A percentile compares a stretch with the other conserved stretches of the same genome.
These are phyloP conservation scores for Hymenoscyphus fraxineus DNA, from an alignment of 2,329 filamentous ascomycete species.

Conservation along the genomic window DNA sequence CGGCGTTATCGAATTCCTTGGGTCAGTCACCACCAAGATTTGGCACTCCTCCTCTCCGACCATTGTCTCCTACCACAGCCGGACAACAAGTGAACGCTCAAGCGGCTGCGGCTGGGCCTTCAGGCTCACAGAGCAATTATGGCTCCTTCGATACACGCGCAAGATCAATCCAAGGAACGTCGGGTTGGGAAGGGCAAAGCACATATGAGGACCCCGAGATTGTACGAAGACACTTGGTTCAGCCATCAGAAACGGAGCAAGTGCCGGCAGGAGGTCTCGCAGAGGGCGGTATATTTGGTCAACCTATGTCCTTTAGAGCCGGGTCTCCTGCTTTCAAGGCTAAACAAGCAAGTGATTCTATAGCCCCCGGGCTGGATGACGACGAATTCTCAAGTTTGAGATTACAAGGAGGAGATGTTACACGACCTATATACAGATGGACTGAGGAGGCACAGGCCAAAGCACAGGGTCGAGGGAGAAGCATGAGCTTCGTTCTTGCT, in stretches of 20 bases:
- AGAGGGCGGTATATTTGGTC: constrained; percentile 32
- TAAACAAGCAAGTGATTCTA: constrained; percentile 33
- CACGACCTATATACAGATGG: constrained; percentile 93
- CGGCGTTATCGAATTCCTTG: constrained; percentile 74
- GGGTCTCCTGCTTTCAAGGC: constrained; percentile 33
- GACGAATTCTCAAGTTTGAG: constrained; percentile 92
- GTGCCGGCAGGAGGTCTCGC: constrained; percentile 13
- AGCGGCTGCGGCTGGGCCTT: constrained; percentile 3
- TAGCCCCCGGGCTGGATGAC: constrained; percentile 46
- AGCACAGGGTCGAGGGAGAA: constrained; percentile 60
- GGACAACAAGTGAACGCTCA: constrained; percentile 35
- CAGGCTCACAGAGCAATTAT: constrained; percentile 66
- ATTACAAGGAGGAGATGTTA: constrained; percentile 91
- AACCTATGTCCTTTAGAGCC: constrained; percentile 37
- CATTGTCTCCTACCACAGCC: constrained; percentile 55
- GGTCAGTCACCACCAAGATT: constrained; percentile 67
- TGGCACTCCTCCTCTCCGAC: constrained; percentile 58
- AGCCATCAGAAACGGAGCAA: constrained; percentile 53
- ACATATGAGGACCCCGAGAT: constrained; percentile 88
- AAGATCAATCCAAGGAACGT: constrained; percentile 41
- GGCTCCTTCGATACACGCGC: constrained; percentile 77
- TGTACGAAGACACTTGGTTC: constrained; percentile 81
- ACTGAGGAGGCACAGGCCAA: constrained; percentile 80
- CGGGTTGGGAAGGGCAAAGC: constrained; percentile 46
- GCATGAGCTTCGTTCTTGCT: constrained; percentile 80